These are phyloP conservation scores for Tuctoria greenei DNA, from an alignment of 176 grass and related monocot species.

Conservation along the genomic window DNA sequence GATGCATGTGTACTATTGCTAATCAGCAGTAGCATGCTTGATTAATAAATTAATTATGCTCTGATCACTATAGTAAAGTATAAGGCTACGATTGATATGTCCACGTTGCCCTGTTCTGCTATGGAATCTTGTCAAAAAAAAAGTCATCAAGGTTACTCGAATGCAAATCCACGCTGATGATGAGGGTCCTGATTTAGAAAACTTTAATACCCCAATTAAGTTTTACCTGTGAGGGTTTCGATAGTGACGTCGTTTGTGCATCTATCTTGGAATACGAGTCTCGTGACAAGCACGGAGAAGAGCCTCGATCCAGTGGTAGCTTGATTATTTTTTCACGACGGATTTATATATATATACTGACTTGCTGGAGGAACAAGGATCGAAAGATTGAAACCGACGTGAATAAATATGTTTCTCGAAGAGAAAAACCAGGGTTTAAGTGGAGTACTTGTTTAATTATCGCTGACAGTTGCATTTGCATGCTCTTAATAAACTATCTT, in stretches of 20 bases:
- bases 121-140: constrained; percentile 30
- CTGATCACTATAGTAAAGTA: constrained; percentile 10
- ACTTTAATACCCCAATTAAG: background rate
- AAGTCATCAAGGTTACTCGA: constrained; percentile 26
- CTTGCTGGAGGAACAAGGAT: background rate
- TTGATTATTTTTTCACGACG: background rate
- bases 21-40: background rate
- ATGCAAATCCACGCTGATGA: constrained; percentile 8
- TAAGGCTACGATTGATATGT: constrained; percentile 9
- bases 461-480: constrained; percentile 16
- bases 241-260: background rate
- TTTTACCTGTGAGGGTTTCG: background rate
- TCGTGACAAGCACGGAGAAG: background rate
- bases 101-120: constrained; percentile 18
- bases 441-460: background rate
- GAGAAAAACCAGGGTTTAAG: background rate
- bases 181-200: constrained; percentile 30
- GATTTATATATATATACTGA: background rate
- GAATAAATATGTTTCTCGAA: background rate
- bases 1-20: constrained; percentile 5
- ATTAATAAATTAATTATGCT: constrained; percentile 6
- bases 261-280: background rate
- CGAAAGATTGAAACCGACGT: background rate
- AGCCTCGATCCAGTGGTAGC: no score
- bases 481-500: constrained; percentile 13